Evolutionary conservation across 1,139 yeast species (phyloP).

Genomic region (Pichia sp.): DNA sequence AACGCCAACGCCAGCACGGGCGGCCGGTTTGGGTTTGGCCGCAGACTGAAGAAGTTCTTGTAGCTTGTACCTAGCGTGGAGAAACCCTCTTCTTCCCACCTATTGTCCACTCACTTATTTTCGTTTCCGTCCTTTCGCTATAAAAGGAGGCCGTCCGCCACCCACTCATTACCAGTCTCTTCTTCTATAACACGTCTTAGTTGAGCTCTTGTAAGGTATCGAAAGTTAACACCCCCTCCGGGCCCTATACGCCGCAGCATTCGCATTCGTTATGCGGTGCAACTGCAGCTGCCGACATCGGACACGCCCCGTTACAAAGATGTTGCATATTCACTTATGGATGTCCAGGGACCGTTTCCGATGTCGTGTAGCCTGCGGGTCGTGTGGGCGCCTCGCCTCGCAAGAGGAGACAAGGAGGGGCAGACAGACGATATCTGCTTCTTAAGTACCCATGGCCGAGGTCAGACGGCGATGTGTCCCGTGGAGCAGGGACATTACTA

Average conservation of each 20-base stretch:
- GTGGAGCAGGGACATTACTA: constrained; percentile 50
- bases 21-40: constrained; percentile 5
- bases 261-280: too few species aligned
- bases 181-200: too few species aligned
- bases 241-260: too few species aligned
- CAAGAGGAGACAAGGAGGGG: constrained; percentile 8
- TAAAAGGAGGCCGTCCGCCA: neutral
- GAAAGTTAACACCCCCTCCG: constrained; percentile 21
- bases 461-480: constrained; percentile 43
- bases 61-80: too few species aligned
- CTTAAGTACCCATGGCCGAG: constrained; percentile 28
- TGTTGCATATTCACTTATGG: constrained; percentile 44
- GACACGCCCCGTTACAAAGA: too few species aligned
- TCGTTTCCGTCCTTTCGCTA: neutral
- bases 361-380: neutral
- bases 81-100: neutral
- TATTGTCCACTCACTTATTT: too few species aligned
- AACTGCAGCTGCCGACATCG: too few species aligned
- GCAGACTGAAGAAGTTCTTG: constrained; percentile 10
- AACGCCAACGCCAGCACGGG: neutral
- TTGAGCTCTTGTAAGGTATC: constrained; percentile 17
- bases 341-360: constrained; percentile 17
- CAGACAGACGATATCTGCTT: constrained; percentile 5
- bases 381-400: too few species aligned
- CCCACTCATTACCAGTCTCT: neutral